Evolutionary conservation across 148 eudicot species (phyloP), one percentile per base, ranked within the genome.

Genomic region (Heliosperma pusillum): DNA sequence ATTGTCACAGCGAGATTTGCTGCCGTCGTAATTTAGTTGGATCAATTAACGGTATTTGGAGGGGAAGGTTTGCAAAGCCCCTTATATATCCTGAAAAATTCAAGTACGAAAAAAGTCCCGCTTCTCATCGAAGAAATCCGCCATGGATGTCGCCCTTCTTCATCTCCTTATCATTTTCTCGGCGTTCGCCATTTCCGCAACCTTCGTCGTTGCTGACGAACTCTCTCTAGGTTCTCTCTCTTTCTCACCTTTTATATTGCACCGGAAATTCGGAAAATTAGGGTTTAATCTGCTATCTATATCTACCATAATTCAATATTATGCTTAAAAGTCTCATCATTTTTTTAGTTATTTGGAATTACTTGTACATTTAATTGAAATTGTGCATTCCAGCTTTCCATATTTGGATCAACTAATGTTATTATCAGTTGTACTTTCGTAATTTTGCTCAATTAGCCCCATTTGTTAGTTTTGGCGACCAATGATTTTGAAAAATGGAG

Each of bases 171-270:
- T 84, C 64, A 29, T 79, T 56, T 26, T 50, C 40, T 70, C 60
- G 7, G 62, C 52, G 13, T 52, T 65, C 13, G 10, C 80, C 45
- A 45, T 63, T 4, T 15, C 55, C 27, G 0, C 80, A 33, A 45
- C 60, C 27, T 0, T 55, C 17, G 73, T 45, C 59, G 70, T 55
- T 27, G 74, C 80, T 17, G 74, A 77, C 1, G 72, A 77, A 33
- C 66, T 84, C 62, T 60, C 80, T 58, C 52, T 86, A 74, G 91
- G 91, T 88, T 79, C 44, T 50, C 5, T 69, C 64, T n/a, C 10
- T 73, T n/a, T 65, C 68, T 77, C n/a, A n/a, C n/a, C n/a, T 47
- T 58, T n/a, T 61, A 26, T 62, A 3, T 17, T n/a, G n/a, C 13
- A 12, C 15, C 16, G 12, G n/a, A 63, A 61, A 11, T 8, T 62